Conservation (phyloP, 192 early-diverging fungal species). For the Umbelopsis vinacea region DNA sequence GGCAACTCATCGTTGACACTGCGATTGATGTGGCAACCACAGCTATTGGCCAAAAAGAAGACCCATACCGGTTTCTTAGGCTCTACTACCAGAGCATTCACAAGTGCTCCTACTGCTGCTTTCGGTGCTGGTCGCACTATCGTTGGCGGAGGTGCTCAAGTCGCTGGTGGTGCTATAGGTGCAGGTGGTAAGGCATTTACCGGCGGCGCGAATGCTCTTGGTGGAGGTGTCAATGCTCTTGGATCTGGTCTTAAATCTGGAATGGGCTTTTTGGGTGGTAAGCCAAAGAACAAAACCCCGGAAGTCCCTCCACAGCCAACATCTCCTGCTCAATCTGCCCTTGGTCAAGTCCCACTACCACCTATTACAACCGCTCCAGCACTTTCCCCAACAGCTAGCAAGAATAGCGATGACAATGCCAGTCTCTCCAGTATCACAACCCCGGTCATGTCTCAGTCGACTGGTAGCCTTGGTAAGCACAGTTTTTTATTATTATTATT, state of each 20-base stretch:
- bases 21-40: slow-evolving; percentile 64
- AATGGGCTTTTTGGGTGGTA: background rate
- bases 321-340: background rate
- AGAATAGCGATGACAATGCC: background rate
- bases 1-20: slow-evolving; percentile 47
- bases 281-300: background rate
- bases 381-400: background rate
- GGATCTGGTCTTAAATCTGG: slow-evolving; percentile 33
- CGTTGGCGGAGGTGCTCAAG: slow-evolving; percentile 64
- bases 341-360: too few species aligned
- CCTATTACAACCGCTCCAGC: background rate
- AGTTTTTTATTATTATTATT: too few species aligned
- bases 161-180: slow-evolving; percentile 53
- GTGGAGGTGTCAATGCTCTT: slow-evolving; percentile 37
- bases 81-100: slow-evolving; percentile 51
- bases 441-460: background rate
- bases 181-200: slow-evolving; percentile 46
- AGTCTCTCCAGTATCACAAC: background rate
- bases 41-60: slow-evolving; percentile 43
- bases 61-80: slow-evolving; percentile 32
- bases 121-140: slow-evolving; percentile 59
- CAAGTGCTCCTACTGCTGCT: slow-evolving; percentile 55
- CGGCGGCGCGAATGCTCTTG: slow-evolving; percentile 40
- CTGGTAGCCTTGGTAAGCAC: background rate
- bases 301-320: background rate